Percentiles rank a stretch among this genome's conserved stretches.
Evolutionary conservation across 225 moss, liverwort and hornwort species (phyloP).

Genomic region (Anthoceros angustus): DNA sequence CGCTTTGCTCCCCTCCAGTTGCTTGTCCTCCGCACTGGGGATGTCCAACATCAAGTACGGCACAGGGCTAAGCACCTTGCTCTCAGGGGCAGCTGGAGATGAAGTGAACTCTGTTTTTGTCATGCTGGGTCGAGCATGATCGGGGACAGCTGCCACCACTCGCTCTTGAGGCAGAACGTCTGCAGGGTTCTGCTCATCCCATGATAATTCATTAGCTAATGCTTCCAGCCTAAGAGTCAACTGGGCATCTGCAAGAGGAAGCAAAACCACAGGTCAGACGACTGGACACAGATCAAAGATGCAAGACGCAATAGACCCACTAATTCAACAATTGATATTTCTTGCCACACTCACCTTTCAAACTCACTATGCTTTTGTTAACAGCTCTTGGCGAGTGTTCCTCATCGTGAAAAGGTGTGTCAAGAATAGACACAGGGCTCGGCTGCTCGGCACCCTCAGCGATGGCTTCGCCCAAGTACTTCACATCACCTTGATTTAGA

Average conservation of each 20-base stretch:
- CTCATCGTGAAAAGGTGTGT: background rate
- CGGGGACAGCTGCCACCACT: background rate
- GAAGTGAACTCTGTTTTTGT: background rate
- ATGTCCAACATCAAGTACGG: background rate
- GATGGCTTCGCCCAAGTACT: background rate
- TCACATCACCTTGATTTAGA: background rate
- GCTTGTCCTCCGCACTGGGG: background rate
- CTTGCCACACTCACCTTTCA: background rate
- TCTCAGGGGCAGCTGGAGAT: background rate
- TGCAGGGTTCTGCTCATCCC: background rate
- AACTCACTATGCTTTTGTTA: background rate
- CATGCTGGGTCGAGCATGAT: background rate
- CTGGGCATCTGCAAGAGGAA: background rate
- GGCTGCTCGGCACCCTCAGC: background rate
- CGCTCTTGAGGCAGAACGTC: background rate
- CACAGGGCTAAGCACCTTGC: background rate
- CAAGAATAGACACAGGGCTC: background rate
- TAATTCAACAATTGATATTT: no score
- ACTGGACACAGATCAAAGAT: background rate
- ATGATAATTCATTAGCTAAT: background rate
- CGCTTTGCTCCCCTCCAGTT: slow-evolving; percentile 10
- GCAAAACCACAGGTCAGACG: background rate
- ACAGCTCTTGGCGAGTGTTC: slow-evolving; percentile 1
- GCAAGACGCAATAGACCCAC: no score
- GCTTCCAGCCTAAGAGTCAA: background rate